phyloP scores from a whole-genome alignment of 2,329 filamentous ascomycete genomes.

The Pleomassaria siparia region DNA sequence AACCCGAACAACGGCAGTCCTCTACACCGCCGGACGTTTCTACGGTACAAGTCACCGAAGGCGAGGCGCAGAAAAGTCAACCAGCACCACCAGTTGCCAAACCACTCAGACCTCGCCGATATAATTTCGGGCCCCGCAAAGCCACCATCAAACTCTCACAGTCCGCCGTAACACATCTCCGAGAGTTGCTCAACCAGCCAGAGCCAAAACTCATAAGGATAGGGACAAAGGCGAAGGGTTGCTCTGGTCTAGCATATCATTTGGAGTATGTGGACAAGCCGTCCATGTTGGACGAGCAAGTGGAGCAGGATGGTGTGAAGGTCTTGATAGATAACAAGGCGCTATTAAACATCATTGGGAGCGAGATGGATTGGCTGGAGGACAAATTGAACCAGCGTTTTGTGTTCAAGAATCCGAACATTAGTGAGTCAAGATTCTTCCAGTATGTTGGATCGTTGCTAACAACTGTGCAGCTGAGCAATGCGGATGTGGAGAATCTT shows the following conservation, averaged over 20 bases:
- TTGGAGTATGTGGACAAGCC: constrained; percentile 94
- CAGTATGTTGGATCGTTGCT: constrained; percentile 10
- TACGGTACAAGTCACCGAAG: constrained; percentile 58
- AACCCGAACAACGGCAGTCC: constrained; percentile 25
- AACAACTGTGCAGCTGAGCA: constrained; percentile 71
- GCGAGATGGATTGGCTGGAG: constrained; percentile 98
- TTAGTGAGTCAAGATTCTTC: constrained; percentile 69
- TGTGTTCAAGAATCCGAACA: constrained; percentile 95
- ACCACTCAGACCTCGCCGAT: constrained; percentile 58
- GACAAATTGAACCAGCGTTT: constrained; percentile 92
- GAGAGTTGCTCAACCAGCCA: constrained; percentile 75
- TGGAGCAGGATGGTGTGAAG: constrained; percentile 94
- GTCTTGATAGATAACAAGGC: constrained; percentile 97
- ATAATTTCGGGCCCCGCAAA: constrained; percentile 78
- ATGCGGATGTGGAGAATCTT: constrained; percentile 95
- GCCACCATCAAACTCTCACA: constrained; percentile 87
- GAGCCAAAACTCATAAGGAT: constrained; percentile 92
- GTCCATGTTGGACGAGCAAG: constrained; percentile 82
- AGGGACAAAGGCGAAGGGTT: constrained; percentile 90
- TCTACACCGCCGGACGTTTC: constrained; percentile 29
- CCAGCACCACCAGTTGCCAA: constrained; percentile 43
- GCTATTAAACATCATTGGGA: constrained; percentile 95
- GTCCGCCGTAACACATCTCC: constrained; percentile 76
- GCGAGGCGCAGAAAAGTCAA: constrained; percentile 68
- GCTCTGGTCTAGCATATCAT: constrained; percentile 90